Base-by-base conservation (phyloP, 208 protist species). In the Acanthamoeba lenticulata region DNA sequence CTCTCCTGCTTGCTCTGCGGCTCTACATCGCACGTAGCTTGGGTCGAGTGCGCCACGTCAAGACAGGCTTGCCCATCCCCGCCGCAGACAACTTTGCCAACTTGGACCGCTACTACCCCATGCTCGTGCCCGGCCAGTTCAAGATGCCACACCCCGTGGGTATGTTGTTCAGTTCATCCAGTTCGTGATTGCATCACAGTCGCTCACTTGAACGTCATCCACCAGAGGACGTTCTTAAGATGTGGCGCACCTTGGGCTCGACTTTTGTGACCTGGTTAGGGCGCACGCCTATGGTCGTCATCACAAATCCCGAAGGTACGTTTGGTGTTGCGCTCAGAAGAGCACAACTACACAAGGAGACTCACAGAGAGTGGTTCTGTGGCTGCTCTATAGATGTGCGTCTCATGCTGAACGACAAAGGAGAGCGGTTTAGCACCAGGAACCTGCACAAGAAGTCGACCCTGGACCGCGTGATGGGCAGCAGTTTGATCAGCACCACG, bases 391-490 rank as follows among this genome's bases (percentile, higher is more conserved):
- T 29, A 90, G 83, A 90, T 15, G 32, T 67, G 24, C 34, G 40
- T 17, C 60, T 29, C 24, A 2, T 90, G 36, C 32, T 90, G 47
- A 69, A 69, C 49, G 57, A 90, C 57, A 90, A 90, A 15, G 83
- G n/a, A 45, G 83, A 67, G 11, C 36, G 40, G 0, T 90, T 90
- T 29, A n/a, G n/a, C 44, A n/a, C 52, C 15, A n/a, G n/a, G n/a
- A 15, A 2, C 29, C 3, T 38, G 52, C 47, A 42, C 32, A 21
- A 6, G 6, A 90, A 67, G 9, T 47, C 44, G 6, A 90, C 83
- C 13, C 21, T 90, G 57, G 13, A 27, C 0, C 47, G 83, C n/a
- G 47, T 90, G 83, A 90, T 90, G 83, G 83, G 83, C 27, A 90
- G 29, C 1, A 90, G 83, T 29, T 29, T 90, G 32, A 5, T 90